A percentile compares a stretch with the other conserved stretches of the same genome.
Evolutionary conservation across 306 rosid genomes (phyloP).

Genomic region (Begonia masoniana): DNA sequence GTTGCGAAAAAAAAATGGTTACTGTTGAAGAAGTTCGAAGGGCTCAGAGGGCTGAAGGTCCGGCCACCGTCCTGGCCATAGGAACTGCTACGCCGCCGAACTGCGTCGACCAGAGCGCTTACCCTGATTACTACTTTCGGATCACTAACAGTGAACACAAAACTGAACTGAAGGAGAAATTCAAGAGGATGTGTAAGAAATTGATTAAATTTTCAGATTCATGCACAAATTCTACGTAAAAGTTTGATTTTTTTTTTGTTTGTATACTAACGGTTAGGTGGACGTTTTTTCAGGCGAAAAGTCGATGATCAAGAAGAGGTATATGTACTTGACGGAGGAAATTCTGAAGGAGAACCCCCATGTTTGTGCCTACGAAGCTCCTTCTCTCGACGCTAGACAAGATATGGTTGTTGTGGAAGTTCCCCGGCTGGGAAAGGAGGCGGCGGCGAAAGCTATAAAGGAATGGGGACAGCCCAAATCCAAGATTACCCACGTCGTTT

Average conservation of each 20-base stretch:
- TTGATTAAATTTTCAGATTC: background rate
- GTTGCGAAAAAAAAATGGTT: slow-evolving; percentile 1
- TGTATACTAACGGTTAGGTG: no score
- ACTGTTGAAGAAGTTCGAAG: slow-evolving; percentile 15
- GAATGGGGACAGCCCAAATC: no score
- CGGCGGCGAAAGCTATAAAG: no score
- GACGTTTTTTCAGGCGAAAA: slow-evolving; percentile 33
- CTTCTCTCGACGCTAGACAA: no score
- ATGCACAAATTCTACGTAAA: no score
- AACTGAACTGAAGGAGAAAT: slow-evolving; percentile 21
- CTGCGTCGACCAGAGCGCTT: slow-evolving; percentile 8
- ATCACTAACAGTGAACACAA: slow-evolving; percentile 20
- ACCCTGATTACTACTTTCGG: slow-evolving; percentile 23
- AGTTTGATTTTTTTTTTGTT: no score
- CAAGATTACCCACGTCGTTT: no score
- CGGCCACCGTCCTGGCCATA: slow-evolving; percentile 17
- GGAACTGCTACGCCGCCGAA: slow-evolving; percentile 23
- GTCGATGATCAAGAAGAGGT: slow-evolving; percentile 40
- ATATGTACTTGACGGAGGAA: slow-evolving; percentile 46
- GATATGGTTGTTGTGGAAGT: no score
- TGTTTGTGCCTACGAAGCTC: no score
- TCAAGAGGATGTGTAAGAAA: slow-evolving; percentile 21
- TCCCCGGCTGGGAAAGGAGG: no score
- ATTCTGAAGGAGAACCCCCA: no score
- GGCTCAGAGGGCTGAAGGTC: slow-evolving; percentile 16